Evolutionary conservation across 192 early-diverging fungal genomes (phyloP).

Genomic region (Chytriomyces sp.): DNA sequence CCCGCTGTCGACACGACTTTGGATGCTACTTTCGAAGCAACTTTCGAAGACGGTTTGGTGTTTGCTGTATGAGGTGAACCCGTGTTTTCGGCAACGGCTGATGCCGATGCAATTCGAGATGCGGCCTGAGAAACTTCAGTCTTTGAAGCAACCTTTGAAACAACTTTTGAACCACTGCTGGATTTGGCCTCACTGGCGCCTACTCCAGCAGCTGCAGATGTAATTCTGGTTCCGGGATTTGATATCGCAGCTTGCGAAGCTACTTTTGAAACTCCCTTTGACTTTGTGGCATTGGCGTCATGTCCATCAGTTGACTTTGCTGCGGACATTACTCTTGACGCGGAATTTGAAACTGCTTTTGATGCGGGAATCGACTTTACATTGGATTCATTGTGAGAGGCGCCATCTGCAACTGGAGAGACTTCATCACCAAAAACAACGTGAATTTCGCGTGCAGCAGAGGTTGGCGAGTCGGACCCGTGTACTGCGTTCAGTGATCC

Average conservation of each 20-base stretch:
- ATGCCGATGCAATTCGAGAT: background rate
- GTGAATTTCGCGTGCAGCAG: slow-evolving; percentile 58
- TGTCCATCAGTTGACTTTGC: slow-evolving; percentile 38
- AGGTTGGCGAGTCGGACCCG: slow-evolving; percentile 61
- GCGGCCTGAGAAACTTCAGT: background rate
- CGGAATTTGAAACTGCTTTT: background rate
- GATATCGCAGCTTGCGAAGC: slow-evolving; percentile 46
- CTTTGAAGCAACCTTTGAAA: slow-evolving; percentile 3
- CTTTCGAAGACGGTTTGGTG: background rate
- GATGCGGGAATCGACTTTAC: slow-evolving; percentile 48
- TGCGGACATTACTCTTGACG: slow-evolving; percentile 38
- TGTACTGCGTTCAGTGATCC: slow-evolving; percentile 64
- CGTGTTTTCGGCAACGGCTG: background rate
- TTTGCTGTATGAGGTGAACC: background rate
- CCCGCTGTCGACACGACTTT: slow-evolving; percentile 26
- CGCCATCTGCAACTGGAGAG: slow-evolving; percentile 2
- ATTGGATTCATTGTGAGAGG: slow-evolving; percentile 39
- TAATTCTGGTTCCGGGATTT: slow-evolving; percentile 42
- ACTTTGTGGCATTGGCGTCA: slow-evolving; percentile 47
- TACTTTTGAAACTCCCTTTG: slow-evolving; percentile 50
- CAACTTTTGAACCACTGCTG: background rate
- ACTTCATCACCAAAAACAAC: slow-evolving; percentile 55
- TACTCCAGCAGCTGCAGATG: slow-evolving; percentile 44
- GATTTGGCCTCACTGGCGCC: background rate
- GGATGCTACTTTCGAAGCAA: slow-evolving; percentile 8